Evolutionary conservation across 179 eudicot species (phyloP).

Genomic region (Camellia oleifera): DNA sequence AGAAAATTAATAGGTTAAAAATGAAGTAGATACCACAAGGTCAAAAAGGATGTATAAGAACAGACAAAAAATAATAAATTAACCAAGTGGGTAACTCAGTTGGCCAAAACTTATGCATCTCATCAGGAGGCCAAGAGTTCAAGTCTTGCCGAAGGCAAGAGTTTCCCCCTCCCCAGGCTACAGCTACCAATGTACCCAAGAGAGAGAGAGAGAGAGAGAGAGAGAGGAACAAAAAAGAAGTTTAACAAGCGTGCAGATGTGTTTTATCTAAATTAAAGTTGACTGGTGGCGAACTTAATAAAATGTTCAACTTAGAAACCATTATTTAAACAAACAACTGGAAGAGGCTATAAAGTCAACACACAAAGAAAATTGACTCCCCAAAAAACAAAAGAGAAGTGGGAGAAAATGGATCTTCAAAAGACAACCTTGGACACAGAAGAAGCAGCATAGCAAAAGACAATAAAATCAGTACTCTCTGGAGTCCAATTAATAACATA

Average conservation of each 20-base stretch:
- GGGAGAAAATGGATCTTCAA: neutral
- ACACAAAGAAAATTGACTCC: neutral
- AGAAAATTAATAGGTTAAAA: neutral
- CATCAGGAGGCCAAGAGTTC: no score
- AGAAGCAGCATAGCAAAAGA: neutral
- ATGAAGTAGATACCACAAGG: neutral
- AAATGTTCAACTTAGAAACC: neutral
- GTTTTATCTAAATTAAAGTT: neutral
- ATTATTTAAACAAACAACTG: neutral
- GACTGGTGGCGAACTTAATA: neutral
- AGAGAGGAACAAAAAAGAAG: neutral
- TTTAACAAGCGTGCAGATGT: neutral
- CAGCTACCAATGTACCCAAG: no score
- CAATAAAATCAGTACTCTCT: neutral
- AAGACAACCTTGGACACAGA: neutral
- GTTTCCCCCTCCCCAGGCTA: no score
- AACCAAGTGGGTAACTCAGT: no score
- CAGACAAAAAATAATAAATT: neutral
- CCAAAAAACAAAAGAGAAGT: neutral
- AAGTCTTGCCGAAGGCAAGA: no score
- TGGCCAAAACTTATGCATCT: no score
- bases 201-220: no score
- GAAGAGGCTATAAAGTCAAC: neutral
- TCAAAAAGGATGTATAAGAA: neutral
- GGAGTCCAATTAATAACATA: neutral